phyloP scores from a whole-genome alignment of 2,329 filamentous ascomycete genomes.

The Arthrocladium fulminans region DNA sequence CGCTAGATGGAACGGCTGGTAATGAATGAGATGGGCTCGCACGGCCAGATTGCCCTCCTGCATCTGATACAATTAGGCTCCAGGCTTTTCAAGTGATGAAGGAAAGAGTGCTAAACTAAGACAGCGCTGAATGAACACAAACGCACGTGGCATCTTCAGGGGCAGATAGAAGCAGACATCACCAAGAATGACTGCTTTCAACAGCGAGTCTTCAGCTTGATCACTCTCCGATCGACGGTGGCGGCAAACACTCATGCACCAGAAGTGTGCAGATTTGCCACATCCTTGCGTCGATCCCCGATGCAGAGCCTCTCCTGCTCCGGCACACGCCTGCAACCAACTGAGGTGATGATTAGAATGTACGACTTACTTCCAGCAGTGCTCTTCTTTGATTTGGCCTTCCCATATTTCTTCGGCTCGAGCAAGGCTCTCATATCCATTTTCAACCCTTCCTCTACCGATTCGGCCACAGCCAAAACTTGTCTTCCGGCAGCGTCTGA shows the following conservation, averaged over 20 bases:
- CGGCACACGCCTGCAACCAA: not conserved
- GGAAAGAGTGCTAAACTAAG: not conserved
- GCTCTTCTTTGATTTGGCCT: not conserved
- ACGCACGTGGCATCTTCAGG: not conserved
- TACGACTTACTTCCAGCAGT: not conserved
- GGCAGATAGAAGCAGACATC: too few relatives aligned
- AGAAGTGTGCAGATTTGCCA: not conserved
- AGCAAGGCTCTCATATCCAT: constrained; percentile 10
- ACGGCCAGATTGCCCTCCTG: not conserved
- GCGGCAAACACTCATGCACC: not conserved
- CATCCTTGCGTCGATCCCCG: not conserved
- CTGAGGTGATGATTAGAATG: not conserved
- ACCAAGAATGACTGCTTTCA: not conserved
- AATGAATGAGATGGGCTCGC: not conserved
- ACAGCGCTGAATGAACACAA: not conserved
- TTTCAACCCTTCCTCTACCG: constrained; percentile 20
- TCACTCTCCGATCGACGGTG: not conserved
- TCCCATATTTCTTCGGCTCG: constrained; percentile 8
- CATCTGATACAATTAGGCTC: not conserved
- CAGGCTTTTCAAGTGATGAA: not conserved
- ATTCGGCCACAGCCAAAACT: constrained; percentile 6
- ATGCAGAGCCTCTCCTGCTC: too few relatives aligned
- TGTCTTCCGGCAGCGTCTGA: not conserved
- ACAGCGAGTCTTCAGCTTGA: not conserved
- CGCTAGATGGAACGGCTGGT: not conserved